These are phyloP conservation scores for Ophiosphaerella korrae DNA, from an alignment of 2,329 filamentous ascomycete genomes.

Conservation along the genomic window DNA sequence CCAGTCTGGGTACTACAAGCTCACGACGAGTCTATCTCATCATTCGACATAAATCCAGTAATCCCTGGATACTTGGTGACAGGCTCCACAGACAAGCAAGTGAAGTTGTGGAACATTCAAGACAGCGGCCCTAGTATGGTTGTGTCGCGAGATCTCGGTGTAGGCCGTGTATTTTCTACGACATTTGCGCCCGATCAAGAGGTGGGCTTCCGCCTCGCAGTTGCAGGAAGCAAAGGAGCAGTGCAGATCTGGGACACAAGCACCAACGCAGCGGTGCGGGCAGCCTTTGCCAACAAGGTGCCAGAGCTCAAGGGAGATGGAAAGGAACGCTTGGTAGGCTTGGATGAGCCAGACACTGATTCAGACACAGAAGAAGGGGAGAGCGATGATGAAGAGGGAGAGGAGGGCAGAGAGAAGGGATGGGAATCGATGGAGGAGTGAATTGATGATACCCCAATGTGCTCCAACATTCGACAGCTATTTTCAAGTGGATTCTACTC, in stretches of 20 bases:
- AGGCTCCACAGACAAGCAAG: slow-evolving; percentile 89
- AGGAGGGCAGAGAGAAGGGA: slow-evolving; percentile 38
- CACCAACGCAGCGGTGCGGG: slow-evolving; percentile 85
- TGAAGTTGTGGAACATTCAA: slow-evolving; percentile 95
- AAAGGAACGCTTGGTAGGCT: slow-evolving; percentile 76
- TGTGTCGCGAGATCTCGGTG: slow-evolving; percentile 86
- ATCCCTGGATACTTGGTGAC: slow-evolving; percentile 94
- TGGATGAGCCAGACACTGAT: slow-evolving; percentile 69
- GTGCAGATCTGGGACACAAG: slow-evolving; percentile 97
- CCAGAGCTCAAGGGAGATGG: slow-evolving; percentile 64
- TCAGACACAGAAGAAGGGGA: slow-evolving; percentile 61
- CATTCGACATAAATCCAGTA: slow-evolving; percentile 87
- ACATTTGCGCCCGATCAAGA: slow-evolving; percentile 87
- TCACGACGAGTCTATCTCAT: slow-evolving; percentile 88
- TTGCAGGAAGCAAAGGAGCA: slow-evolving; percentile 91
- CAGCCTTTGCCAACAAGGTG: slow-evolving; percentile 78
- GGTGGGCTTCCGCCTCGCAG: slow-evolving; percentile 88
- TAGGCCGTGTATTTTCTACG: slow-evolving; percentile 92
- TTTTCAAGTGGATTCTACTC: no score
- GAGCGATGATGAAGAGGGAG: slow-evolving; percentile 47
- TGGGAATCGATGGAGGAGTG: slow-evolving; percentile 52
- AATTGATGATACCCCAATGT: slow-evolving; percentile 21
- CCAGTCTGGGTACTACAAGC: slow-evolving; percentile 94
- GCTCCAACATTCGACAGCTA: neutral
- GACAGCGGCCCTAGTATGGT: slow-evolving; percentile 84